A percentile compares a stretch with the other conserved stretches of the same genome.
Conservation (phyloP, 345 rosid species). For the Arabis hirsuta region DNA sequence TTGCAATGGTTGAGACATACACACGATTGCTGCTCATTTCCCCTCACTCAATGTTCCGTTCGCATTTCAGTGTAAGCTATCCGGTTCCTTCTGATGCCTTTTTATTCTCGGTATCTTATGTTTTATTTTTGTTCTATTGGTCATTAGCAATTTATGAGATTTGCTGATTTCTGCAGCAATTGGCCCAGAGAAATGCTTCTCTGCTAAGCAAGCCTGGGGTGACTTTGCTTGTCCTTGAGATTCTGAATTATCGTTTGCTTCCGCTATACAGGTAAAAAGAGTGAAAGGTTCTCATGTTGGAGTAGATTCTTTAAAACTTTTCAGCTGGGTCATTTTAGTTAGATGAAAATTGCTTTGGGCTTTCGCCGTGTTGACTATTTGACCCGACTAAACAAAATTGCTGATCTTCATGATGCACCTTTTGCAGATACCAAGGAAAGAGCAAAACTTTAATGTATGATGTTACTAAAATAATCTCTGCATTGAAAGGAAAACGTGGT, state of each 20-base stretch:
- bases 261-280: constrained; percentile 84
- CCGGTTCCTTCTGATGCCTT: constrained; percentile 31
- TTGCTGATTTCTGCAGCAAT: constrained; percentile 61
- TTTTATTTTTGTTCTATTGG: constrained; percentile 11
- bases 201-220: constrained; percentile 91
- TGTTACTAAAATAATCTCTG: constrained; percentile 89
- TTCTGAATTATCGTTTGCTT: constrained; percentile 89
- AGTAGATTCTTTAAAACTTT: constrained; percentile 20
- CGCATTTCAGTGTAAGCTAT: constrained; percentile 80
- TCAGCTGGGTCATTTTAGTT: constrained; percentile 12
- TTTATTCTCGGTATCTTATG: constrained; percentile 5
- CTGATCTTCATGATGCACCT: constrained; percentile 30
- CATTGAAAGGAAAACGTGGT: constrained; percentile 91
- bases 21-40: constrained; percentile 85
- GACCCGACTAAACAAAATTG: constrained; percentile 14
- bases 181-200: constrained; percentile 86
- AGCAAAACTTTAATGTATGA: constrained; percentile 94
- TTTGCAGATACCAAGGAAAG: constrained; percentile 88
- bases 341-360: constrained; percentile 8
- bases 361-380: constrained; percentile 17
- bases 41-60: constrained; percentile 90
- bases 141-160: constrained; percentile 31
- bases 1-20: constrained; percentile 99
- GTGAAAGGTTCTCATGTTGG: constrained; percentile 7
- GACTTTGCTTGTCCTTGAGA: constrained; percentile 90